phyloP scores from a whole-genome alignment of 2,329 filamentous ascomycete species.

The Colletotrichum higginsianum region DNA sequence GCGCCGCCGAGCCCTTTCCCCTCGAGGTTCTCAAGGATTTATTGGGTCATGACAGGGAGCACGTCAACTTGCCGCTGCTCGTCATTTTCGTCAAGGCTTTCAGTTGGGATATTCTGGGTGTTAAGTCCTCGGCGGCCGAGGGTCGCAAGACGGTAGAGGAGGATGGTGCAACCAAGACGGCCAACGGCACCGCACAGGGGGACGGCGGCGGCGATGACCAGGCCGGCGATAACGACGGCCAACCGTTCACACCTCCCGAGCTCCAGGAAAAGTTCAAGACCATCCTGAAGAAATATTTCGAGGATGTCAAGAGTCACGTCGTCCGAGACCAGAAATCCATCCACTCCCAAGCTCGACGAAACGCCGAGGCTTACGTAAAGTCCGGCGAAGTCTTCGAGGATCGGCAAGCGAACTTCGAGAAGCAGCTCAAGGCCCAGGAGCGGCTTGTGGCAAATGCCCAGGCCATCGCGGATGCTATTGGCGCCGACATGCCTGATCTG shows the following conservation, averaged over 20 bases:
- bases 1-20: constrained; percentile 90
- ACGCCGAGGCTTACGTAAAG: constrained; percentile 98
- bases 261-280: constrained; percentile 89
- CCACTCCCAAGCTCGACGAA: constrained; percentile 88
- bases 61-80: constrained; percentile 89
- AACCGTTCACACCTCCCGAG: constrained; percentile 82
- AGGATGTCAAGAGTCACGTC: constrained; percentile 91
- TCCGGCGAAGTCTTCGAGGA: constrained; percentile 99
- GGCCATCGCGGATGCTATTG: constrained; percentile 88
- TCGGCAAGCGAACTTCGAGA: constrained; percentile 95
- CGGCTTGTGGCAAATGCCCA: constrained; percentile 92
- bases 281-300: constrained; percentile 89
- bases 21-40: constrained; percentile 98
- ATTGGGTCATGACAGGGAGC: constrained; percentile 92
- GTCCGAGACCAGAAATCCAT: constrained; percentile 93
- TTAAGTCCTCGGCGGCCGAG: constrained; percentile 79
- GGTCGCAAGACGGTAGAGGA: constrained; percentile 88
- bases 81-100: constrained; percentile 98
- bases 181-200: constrained; percentile 34
- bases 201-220: constrained; percentile 34
- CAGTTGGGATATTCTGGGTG: constrained; percentile 93
- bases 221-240: constrained; percentile 63
- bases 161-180: constrained; percentile 76
- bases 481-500: constrained; percentile 93
- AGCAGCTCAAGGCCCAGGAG: constrained; percentile 91